Evolutionary conservation across 768 basidiomycete species (phyloP).

Genomic region (Auriscalpium vulgare): DNA sequence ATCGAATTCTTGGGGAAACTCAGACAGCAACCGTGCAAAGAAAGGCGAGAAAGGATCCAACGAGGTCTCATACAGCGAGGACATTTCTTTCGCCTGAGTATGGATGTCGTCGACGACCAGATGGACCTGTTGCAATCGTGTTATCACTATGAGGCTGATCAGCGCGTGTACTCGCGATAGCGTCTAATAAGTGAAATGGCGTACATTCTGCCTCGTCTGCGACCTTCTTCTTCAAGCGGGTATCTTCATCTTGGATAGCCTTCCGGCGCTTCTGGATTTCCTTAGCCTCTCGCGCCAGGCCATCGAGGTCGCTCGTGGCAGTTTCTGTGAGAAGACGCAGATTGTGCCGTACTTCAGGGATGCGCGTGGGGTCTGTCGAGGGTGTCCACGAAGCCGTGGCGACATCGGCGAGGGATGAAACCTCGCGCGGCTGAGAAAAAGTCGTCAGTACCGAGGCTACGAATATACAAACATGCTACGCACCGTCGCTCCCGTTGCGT

Average conservation of each 20-base stretch:
- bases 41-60: slow-evolving; percentile 66
- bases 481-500: slow-evolving; percentile 90
- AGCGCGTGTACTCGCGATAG: not conserved
- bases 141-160: slow-evolving; percentile 47
- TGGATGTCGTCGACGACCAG: slow-evolving; percentile 68
- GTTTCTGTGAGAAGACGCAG: slow-evolving; percentile 78
- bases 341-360: slow-evolving; percentile 97
- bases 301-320: slow-evolving; percentile 78
- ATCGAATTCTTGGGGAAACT: slow-evolving; percentile 70
- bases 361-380: slow-evolving; percentile 75
- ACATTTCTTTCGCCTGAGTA: slow-evolving; percentile 52
- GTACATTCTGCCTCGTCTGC: slow-evolving; percentile 71
- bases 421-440: slow-evolving; percentile 64
- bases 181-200: slow-evolving; percentile 16
- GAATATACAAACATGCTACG: slow-evolving; percentile 22
- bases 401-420: slow-evolving; percentile 76
- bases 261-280: slow-evolving; percentile 73
- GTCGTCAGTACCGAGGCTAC: slow-evolving; percentile 7
- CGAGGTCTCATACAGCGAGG: slow-evolving; percentile 60
- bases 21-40: slow-evolving; percentile 63
- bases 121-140: slow-evolving; percentile 70
- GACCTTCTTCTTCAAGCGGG: slow-evolving; percentile 58
- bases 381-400: slow-evolving; percentile 78
- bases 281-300: slow-evolving; percentile 85
- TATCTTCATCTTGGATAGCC: slow-evolving; percentile 63